Evolutionary conservation across 106 monocot species (phyloP), one percentile per base, ranked within the genome.

Genomic region (Dendrobium catenatum): DNA sequence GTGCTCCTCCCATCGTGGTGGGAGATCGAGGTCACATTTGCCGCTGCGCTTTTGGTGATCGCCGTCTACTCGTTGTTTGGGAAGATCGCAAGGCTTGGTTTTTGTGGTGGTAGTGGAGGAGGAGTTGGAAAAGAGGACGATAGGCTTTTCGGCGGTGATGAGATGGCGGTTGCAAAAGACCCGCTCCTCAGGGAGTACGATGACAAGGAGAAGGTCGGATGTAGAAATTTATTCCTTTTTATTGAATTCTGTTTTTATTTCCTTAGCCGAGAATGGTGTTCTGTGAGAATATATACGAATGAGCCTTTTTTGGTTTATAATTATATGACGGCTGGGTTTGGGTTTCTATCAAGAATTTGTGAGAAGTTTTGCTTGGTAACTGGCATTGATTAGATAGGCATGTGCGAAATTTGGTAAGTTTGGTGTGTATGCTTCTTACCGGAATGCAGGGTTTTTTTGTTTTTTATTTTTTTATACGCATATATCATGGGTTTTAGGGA

Each of bases 21-120:
- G 94, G 94, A 94, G 82, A 84, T 94, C 80, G 86, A 94, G 85
- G 85, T 91, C 77, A 77, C 91, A 42, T 74, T 85, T 64, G 85
- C 86, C 33, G 89, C 83, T 33, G 89, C 91, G 27, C 29, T 91
- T 22, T 78, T 94, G 79, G 84, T 88, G 68, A 84, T 91, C 82
- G 73, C 74, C 24, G 56, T 87, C 24, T 91, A 83, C 79, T 83
- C 81, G 29, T 75, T 88, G 33, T 59, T 89, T n/a, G 81, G 80
- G 75, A 64, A 54, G 58, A 16, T 81, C 13, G 78, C 22, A 9
- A 58, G 61, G 9, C 70, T 49, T 4, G 76, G 51, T 15, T 42
- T 37, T 18, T 44, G 76, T 18, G 74, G 16, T 42, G 74, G 74
- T 33, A 16, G 18, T 42, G 43, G 74, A 24, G 74, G 27, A 41